phyloP scores from a whole-genome alignment of 2,329 filamentous ascomycete genomes.

The Truncatella angustata region DNA sequence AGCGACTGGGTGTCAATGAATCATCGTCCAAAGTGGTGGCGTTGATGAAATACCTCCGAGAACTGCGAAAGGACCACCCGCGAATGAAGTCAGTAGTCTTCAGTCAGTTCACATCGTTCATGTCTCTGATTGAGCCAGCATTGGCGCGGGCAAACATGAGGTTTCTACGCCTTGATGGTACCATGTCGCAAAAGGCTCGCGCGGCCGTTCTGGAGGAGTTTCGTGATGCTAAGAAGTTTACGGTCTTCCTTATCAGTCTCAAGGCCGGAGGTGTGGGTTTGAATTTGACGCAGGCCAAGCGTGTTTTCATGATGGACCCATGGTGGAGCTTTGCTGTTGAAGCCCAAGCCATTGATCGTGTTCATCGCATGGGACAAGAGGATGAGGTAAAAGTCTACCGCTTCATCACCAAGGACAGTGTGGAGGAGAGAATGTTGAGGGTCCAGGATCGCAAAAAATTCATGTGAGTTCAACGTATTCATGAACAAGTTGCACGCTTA shows the following conservation, averaged over 20 bases:
- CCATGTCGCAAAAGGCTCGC: slow-evolving; percentile 82
- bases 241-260: slow-evolving; percentile 78
- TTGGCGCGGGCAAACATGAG: slow-evolving; percentile 69
- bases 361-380: slow-evolving; percentile 94
- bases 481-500: not conserved
- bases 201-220: slow-evolving; percentile 78
- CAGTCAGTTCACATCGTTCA: slow-evolving; percentile 91
- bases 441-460: slow-evolving; percentile 97
- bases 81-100: slow-evolving; percentile 88
- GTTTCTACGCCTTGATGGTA: slow-evolving; percentile 86
- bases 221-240: slow-evolving; percentile 57
- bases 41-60: slow-evolving; percentile 72
- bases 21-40: slow-evolving; percentile 89
- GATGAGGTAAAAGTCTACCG: slow-evolving; percentile 81
- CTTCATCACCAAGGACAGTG: slow-evolving; percentile 86
- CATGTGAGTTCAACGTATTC: slow-evolving; percentile 62
- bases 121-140: slow-evolving; percentile 84
- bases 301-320: slow-evolving; percentile 99
- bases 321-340: slow-evolving; percentile 99
- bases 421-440: slow-evolving; percentile 91
- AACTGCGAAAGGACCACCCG: slow-evolving; percentile 63
- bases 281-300: slow-evolving; percentile 83
- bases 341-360: slow-evolving; percentile 94
- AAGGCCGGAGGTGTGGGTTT: slow-evolving; percentile 90
- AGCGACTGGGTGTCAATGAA: slow-evolving; percentile 58